phyloP scores from a whole-genome alignment of 805 yeast genomes.

The Myxozyma geophila region DNA sequence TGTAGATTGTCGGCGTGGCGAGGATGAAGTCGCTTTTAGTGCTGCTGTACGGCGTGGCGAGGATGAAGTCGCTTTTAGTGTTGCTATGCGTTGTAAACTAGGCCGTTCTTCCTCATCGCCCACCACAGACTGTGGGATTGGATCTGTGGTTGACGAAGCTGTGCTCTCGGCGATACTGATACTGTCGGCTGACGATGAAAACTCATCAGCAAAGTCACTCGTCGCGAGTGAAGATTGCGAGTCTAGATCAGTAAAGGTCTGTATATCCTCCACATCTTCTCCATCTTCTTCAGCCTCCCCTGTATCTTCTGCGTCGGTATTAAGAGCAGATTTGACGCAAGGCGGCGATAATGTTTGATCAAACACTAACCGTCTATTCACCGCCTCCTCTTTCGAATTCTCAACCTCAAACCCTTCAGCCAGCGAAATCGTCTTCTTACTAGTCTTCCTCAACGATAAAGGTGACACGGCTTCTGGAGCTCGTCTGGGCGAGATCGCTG shows the following conservation, averaged over 20 bases:
- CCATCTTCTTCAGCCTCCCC: neutral
- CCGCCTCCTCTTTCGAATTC: neutral
- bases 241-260: neutral
- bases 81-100: neutral
- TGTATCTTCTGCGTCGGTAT: neutral
- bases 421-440: neutral
- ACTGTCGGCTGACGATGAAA: slow-evolving; percentile 1
- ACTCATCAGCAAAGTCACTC: neutral
- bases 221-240: neutral
- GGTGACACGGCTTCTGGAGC: neutral
- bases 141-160: neutral
- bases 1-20: neutral
- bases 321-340: neutral
- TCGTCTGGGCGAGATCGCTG: slow-evolving; percentile 1
- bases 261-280: neutral
- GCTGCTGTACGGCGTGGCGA: neutral
- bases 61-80: neutral
- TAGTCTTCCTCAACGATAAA: neutral
- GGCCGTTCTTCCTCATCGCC: neutral
- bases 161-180: neutral
- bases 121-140: neutral
- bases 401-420: neutral
- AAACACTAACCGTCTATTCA: neutral
- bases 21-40: neutral
- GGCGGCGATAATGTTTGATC: neutral